Base-by-base conservation (phyloP, 129 eudicot species). In the Deinandra increscens region DNA sequence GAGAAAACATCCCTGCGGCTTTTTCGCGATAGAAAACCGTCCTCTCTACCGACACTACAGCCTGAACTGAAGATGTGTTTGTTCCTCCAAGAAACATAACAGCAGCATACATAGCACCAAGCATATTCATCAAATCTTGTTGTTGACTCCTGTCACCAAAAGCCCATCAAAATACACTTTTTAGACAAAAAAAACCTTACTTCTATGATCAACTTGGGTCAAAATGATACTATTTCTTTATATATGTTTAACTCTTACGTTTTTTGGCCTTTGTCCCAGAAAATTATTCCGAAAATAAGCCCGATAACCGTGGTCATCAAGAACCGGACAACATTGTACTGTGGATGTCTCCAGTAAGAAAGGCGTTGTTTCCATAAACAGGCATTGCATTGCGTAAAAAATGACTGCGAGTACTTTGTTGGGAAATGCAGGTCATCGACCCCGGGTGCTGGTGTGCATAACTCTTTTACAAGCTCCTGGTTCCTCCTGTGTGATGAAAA, bases 1-100 rank as follows among this genome's bases (percentile, higher is more conserved):
- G 68, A 3, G 93, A 84, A 71, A 84, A 84, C 89, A 87, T 83
- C 45, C 93, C 83, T 9, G 89, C 93, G 34, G 86, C 85, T 76
- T 76, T 81, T 62, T 87, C 89, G 1, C 85, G 83, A 33, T 87
- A 87, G 38, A 79, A 84, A 56, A 87, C 85, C 0, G 83, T 72
- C 58, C 87, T 65, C 49, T 87, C 89, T 9, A 81, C 39, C 0
- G 79, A 59, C 39, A 87, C 87, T 44, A 83, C 86, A 55, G 84
- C 33, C 53, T 78, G 86, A 9, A 87, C 89, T 0, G 87, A 56
- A 17, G 77, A 58, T 20, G 86, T 73, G 60, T 84, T 87, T 31
- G 89, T 81, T 59, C 81, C 84, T 45, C 93, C 93, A 46, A 87
- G 84, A 75, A 87, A 84, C 75, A 84, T 63, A 12, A 84, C 77